These are phyloP conservation scores for Tranzscheliella williamsii DNA, from an alignment of 1,284 basidiomycete species.

Conservation along the genomic window DNA sequence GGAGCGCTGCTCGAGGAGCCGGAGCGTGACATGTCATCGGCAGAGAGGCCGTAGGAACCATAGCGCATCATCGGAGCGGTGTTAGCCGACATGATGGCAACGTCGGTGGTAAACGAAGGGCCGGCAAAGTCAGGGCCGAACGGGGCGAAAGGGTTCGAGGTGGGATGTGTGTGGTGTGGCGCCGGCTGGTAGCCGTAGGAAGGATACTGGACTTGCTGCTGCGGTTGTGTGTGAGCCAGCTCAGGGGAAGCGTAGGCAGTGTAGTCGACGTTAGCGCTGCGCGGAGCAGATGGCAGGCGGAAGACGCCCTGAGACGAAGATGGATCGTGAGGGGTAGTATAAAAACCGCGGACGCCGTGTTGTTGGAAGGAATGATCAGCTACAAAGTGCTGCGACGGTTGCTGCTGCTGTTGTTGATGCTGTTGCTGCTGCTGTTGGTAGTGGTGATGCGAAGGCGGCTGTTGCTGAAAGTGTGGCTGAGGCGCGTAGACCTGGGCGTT, in stretches of 20 bases:
- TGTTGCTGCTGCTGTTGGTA: constrained; percentile 6
- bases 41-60: constrained; percentile 17
- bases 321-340: constrained; percentile 7
- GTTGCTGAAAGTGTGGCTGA: not conserved
- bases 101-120: constrained; percentile 10
- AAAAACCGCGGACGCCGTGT: constrained; percentile 7
- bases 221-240: constrained; percentile 6
- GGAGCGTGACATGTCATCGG: constrained; percentile 19
- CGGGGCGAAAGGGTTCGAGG: constrained; percentile 1
- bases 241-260: constrained; percentile 19
- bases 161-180: not conserved
- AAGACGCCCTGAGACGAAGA: constrained; percentile 15
- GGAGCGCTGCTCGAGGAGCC: constrained; percentile 17
- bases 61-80: constrained; percentile 33
- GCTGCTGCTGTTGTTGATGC: constrained; percentile 10
- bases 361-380: constrained; percentile 15
- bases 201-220: not conserved
- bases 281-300: constrained; percentile 17
- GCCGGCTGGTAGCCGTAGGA: not conserved
- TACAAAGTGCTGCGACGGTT: constrained; percentile 3
- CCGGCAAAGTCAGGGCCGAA: constrained; percentile 13
- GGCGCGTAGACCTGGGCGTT: too few species aligned
- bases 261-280: constrained; percentile 12
- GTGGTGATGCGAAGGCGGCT: constrained; percentile 1
- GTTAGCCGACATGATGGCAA: constrained; percentile 10